Base-by-base conservation (phyloP, 352 stramenopile species). In the Pythium dissotocum region DNA sequence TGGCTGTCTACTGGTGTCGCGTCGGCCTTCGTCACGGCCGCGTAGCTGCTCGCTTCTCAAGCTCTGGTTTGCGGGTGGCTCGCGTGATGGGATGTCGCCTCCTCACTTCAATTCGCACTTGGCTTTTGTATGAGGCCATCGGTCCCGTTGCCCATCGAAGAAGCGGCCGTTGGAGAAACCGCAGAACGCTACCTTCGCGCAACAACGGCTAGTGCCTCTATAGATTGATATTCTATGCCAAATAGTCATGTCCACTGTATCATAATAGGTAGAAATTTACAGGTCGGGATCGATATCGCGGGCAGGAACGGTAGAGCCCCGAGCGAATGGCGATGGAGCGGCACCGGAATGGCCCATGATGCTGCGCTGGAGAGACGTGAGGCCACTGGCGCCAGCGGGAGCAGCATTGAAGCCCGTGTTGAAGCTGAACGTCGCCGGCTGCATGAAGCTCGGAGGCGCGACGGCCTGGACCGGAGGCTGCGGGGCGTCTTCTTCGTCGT, bases 371-470 rank as follows among this genome's bases (percentile, higher is more conserved):
- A 74, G 56, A 21, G 67, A 74, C 2, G 67, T 74, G 44, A 74
- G 61, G 3, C 55, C 53, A 26, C 51, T 35, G 16, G 49, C 14
- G 8, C 16, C 8, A 33, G 61, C 28, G 6, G 51, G 33, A 16
- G 40, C 21, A 4, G 36, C 26, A 30, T 51, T 40, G 21, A 46
- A 49, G 38, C 44, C 26, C 18, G 32, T 56, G 42, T 76, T 65
- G 32, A 93, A 88, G n/a, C 68, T 80, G 59, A 93, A 93, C 7
- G 85, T 93, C 32, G 85, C 83, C 13, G 85, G 82, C 64, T 86
- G 83, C 59, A 93, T 70, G 61, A 90, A 85, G 48, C 64, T 66
- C 9, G 81, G 64, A n/a, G 58, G 26, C 1, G 62, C 2, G 38
- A 61, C 21, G 54, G 65, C 9, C 30, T 69, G 54, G 32, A 65